Percentiles rank a stretch among this genome's conserved stretches.
These are phyloP conservation scores for Austropuccinia psidii DNA, from an alignment of 1,284 basidiomycete genomes.

Conservation along the genomic window DNA sequence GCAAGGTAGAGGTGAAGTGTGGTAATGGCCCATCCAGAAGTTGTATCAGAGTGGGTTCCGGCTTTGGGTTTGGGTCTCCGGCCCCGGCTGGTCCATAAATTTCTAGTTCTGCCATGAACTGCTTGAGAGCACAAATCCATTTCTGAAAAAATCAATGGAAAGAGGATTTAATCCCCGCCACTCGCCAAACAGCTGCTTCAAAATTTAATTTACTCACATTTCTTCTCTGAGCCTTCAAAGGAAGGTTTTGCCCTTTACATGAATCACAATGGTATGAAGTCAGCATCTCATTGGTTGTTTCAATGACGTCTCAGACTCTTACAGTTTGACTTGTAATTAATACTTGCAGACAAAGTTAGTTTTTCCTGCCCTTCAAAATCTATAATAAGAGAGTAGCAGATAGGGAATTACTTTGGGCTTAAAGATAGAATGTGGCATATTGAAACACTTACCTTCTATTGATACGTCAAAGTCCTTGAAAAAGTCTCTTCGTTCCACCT, in stretches of 20 bases:
- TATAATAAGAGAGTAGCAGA: slow-evolving; percentile 43
- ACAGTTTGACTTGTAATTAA: slow-evolving; percentile 83
- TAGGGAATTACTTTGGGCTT: too few relatives aligned
- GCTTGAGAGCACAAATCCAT: slow-evolving; percentile 35
- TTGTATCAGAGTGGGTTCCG: slow-evolving; percentile 14
- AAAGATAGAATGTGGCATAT: too few relatives aligned
- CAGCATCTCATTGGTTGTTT: too few relatives aligned
- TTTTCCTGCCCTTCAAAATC: slow-evolving; percentile 76
- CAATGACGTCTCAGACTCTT: too few relatives aligned
- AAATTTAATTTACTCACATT: slow-evolving; percentile 36
- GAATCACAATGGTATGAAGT: not conserved
- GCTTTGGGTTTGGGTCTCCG: slow-evolving; percentile 15
- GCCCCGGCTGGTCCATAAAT: slow-evolving; percentile 22
- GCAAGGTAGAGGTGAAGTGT: too few relatives aligned
- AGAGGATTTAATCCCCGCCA: too few relatives aligned
- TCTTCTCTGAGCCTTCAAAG: slow-evolving; percentile 54
- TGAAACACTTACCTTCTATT: slow-evolving; percentile 38
- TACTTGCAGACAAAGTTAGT: slow-evolving; percentile 69
- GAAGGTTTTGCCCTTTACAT: slow-evolving; percentile 58
- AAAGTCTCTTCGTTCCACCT: slow-evolving; percentile 50
- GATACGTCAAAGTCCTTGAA: slow-evolving; percentile 46
- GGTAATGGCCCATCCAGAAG: not conserved
- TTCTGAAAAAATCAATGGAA: not conserved
- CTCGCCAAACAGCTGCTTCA: too few relatives aligned
- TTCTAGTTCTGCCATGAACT: slow-evolving; percentile 21